Evolutionary conservation across 2,329 filamentous ascomycete species (phyloP).

Genomic region (Pestalotiopsis sp.): DNA sequence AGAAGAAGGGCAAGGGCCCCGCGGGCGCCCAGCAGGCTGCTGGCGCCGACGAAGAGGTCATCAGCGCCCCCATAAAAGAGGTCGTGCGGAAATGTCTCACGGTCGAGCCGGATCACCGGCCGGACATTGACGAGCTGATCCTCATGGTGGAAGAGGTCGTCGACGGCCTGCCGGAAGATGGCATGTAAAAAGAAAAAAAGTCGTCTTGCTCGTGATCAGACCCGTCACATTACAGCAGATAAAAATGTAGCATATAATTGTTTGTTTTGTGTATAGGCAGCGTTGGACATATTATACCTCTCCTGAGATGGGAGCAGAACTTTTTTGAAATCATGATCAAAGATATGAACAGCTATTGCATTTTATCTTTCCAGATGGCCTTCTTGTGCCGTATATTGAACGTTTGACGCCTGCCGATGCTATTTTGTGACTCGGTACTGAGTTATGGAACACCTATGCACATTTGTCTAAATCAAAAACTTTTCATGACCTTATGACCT

Average conservation of each 20-base stretch:
- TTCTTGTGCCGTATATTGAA: not conserved
- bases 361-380: not conserved
- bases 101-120: slow-evolving; percentile 85
- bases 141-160: slow-evolving; percentile 34
- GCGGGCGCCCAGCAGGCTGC: slow-evolving; percentile 28
- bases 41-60: slow-evolving; percentile 50
- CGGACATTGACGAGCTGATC: slow-evolving; percentile 46
- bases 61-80: slow-evolving; percentile 83
- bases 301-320: not conserved
- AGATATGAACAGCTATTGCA: not conserved
- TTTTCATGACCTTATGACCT: too few species aligned
- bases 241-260: not conserved
- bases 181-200: not conserved
- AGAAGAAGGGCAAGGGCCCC: slow-evolving; percentile 46
- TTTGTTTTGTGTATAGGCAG: slow-evolving; percentile 1
- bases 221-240: not conserved
- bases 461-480: too few species aligned
- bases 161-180: slow-evolving; percentile 33
- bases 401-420: not conserved
- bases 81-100: slow-evolving; percentile 84
- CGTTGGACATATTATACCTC: slow-evolving; percentile 8
- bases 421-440: too few species aligned
- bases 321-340: not conserved
- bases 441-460: too few species aligned
- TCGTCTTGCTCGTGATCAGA: not conserved